Evolutionary conservation across 2,329 filamentous ascomycete genomes (phyloP), one percentile per base, ranked within the genome.

Genomic region (Fusarium annulatum): DNA sequence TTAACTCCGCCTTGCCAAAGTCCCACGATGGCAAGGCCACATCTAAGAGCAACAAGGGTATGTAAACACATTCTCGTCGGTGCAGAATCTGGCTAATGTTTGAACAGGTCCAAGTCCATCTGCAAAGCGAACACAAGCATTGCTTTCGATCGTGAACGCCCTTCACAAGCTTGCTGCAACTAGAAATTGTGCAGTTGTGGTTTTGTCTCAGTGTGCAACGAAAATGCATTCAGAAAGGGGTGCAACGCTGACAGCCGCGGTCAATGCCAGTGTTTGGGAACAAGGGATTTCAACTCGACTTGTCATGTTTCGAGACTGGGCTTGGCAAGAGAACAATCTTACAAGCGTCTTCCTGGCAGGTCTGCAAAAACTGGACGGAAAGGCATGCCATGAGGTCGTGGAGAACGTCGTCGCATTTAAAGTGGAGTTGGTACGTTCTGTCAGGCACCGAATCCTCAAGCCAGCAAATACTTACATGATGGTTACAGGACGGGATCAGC

Each of bases 191-290:
- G 93, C 94, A 30, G 86, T 97, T 46, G 85, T 97, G 6, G 81
- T 96, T 26, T 87, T 95, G 55, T 94, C 91, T 42, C 95, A 97
- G 79, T 94, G 93, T 67, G 92, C 92, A 46, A 97, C 94, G n/a
- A 93, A 91, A 74, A 92, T 97, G 83, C 91, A 92, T 70, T 86
- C 86, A 8, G 91, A 88, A 72, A 87, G 84, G 73, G 88, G 86
- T 73, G 93, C 95, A 19, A 88, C 92, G 16, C 85, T 98, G 55
- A 88, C 92, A 60, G 93, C 95, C 21, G 90, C 94, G 45, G 87
- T 98, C 71, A 92, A 92, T 64, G 91, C 93, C 19, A 87, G 86
- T 26, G 89, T 93, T 46, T 98, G 95, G 95, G 95, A 97, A 69
- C 90, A 90, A 72, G 92, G 91, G 38, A 85, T 97, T 42, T 89